Evolutionary conservation across 2,329 filamentous ascomycete species (phyloP).

Genomic region (Nigrospora osmanthi): DNA sequence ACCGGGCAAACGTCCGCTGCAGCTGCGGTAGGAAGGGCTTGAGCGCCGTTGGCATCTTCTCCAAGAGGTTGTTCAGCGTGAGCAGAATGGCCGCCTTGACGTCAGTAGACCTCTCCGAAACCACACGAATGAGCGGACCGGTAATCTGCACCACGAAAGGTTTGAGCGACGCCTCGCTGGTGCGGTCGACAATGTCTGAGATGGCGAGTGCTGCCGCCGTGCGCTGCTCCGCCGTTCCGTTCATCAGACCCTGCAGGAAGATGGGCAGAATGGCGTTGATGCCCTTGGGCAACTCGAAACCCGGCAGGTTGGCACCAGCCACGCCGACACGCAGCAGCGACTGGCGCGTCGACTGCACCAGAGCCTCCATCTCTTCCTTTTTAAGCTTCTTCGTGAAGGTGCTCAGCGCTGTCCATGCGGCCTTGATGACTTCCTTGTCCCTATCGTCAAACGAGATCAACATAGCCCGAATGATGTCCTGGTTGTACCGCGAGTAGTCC

Average conservation of each 20-base stretch:
- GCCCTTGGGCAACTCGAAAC: constrained; percentile 89
- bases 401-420: constrained; percentile 78
- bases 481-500: constrained; percentile 93
- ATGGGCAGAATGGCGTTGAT: constrained; percentile 95
- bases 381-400: constrained; percentile 82
- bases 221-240: constrained; percentile 85
- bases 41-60: constrained; percentile 91
- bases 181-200: constrained; percentile 91
- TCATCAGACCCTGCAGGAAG: constrained; percentile 96
- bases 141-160: constrained; percentile 97
- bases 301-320: constrained; percentile 73
- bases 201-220: constrained; percentile 89
- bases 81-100: constrained; percentile 92
- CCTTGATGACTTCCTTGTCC: constrained; percentile 77
- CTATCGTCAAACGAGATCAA: constrained; percentile 88
- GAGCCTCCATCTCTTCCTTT: constrained; percentile 96
- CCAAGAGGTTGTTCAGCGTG: constrained; percentile 87
- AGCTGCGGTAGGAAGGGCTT: constrained; percentile 97
- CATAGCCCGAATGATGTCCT: constrained; percentile 84
- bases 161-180: constrained; percentile 78
- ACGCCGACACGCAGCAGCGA: constrained; percentile 84
- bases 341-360: constrained; percentile 80
- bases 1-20: constrained; percentile 94
- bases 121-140: constrained; percentile 92
- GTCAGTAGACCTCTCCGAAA: constrained; percentile 91